Percentiles rank a stretch among this genome's conserved stretches.
Conservation (phyloP, 1,139 yeast species). For the Geotrichum klebahnii region DNA sequence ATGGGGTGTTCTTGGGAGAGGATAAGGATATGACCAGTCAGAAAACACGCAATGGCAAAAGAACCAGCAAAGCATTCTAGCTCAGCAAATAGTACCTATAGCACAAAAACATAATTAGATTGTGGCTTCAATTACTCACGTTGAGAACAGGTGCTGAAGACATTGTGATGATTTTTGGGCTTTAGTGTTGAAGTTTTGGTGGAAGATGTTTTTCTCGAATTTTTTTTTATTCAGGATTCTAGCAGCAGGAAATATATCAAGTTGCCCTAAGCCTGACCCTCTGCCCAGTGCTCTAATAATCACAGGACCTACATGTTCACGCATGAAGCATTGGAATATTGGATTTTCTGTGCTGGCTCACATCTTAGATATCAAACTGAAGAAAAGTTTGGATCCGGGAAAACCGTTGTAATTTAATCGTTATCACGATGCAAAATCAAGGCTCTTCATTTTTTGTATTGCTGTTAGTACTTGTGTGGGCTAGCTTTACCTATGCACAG, state of each 20-base stretch:
- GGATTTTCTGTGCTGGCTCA: neutral
- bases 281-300: neutral
- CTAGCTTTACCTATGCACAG: no score
- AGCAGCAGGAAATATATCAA: no score
- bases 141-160: slow-evolving; percentile 32
- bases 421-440: no score
- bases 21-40: no score
- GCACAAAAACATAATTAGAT: neutral
- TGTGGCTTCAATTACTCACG: slow-evolving; percentile 25
- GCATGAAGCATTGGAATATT: neutral
- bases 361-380: no score
- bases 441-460: no score
- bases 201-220: slow-evolving; percentile 8
- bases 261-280: slow-evolving; percentile 8
- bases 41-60: neutral
- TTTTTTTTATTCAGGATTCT: neutral
- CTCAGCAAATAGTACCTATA: no score
- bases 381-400: no score
- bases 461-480: no score
- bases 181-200: slow-evolving; percentile 4
- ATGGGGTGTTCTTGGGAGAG: no score
- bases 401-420: no score
- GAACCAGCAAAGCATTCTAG: no score
- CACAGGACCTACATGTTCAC: slow-evolving; percentile 2
- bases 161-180: slow-evolving; percentile 15